phyloP scores from a whole-genome alignment of 208 protist species.

The Trypanosoma caninum region DNA sequence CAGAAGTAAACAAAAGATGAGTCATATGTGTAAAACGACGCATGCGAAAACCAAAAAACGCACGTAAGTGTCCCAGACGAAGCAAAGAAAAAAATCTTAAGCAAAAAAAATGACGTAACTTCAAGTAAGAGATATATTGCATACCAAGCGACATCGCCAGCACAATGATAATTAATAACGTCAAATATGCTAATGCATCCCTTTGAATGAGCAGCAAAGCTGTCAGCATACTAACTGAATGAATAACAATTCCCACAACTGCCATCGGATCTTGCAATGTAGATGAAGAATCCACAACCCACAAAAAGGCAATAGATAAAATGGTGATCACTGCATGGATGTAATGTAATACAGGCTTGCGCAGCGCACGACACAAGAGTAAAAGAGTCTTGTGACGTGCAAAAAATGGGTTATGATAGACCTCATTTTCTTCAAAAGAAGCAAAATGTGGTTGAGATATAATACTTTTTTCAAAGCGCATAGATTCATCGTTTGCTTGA shows the following conservation, averaged over 20 bases:
- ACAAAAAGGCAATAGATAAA: constrained; percentile 63
- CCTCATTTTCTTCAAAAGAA: constrained; percentile 51
- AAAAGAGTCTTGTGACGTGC: neutral
- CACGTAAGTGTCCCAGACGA: constrained; percentile 56
- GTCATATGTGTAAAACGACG: constrained; percentile 35
- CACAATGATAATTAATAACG: constrained; percentile 23
- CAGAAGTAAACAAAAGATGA: constrained; percentile 32
- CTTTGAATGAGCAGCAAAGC: constrained; percentile 44
- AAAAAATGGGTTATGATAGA: constrained; percentile 15
- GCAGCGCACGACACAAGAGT: constrained; percentile 2
- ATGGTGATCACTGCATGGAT: constrained; percentile 38
- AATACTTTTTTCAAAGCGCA: constrained; percentile 25
- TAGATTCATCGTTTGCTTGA: neutral
- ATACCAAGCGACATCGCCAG: neutral
- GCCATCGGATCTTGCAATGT: constrained; percentile 15
- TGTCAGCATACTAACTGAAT: constrained; percentile 42
- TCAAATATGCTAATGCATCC: constrained; percentile 51
- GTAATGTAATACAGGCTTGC: constrained; percentile 32
- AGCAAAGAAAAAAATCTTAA: constrained; percentile 65
- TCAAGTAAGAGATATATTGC: neutral
- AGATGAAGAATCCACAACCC: constrained; percentile 37
- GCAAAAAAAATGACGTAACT: constrained; percentile 11
- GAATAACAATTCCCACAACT: constrained; percentile 36
- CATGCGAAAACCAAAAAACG: constrained; percentile 35
- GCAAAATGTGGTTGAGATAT: constrained; percentile 59